These are phyloP conservation scores for Porogramme epimiltina DNA, from an alignment of 1,284 basidiomycete genomes.

Conservation along the genomic window DNA sequence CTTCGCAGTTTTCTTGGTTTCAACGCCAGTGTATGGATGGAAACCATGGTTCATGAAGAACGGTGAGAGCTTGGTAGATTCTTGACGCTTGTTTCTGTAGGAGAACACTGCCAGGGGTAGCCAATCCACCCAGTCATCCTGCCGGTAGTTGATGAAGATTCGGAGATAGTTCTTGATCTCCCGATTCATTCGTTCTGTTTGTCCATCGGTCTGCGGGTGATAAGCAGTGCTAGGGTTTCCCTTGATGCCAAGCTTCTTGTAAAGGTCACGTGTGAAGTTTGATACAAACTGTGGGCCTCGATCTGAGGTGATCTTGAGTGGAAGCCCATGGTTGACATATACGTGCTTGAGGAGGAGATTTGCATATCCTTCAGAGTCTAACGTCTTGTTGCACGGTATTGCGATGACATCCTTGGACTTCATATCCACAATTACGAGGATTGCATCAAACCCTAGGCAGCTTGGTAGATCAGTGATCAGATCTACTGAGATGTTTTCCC, in stretches of 20 bases:
- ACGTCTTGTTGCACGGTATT: constrained; percentile 27
- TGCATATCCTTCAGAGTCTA: constrained; percentile 17
- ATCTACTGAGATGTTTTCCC: constrained; percentile 18
- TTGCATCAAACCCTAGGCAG: constrained; percentile 3
- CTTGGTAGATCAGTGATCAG: constrained; percentile 9
- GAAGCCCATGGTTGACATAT: constrained; percentile 31
- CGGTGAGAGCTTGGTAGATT: background rate
- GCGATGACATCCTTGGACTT: constrained; percentile 13
- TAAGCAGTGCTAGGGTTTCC: constrained; percentile 25
- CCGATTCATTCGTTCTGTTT: constrained; percentile 34
- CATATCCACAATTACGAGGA: constrained; percentile 10
- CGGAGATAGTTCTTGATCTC: constrained; percentile 27
- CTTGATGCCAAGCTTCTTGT: constrained; percentile 7
- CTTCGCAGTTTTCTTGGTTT: background rate
- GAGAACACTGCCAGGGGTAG: background rate
- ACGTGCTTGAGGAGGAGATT: constrained; percentile 13
- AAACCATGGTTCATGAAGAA: background rate
- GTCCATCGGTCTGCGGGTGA: constrained; percentile 33
- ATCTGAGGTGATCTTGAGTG: constrained; percentile 36
- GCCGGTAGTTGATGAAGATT: constrained; percentile 8
- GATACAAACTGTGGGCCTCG: constrained; percentile 37
- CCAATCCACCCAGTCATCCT: constrained; percentile 4
- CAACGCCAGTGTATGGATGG: constrained; percentile 5
- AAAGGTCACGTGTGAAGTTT: constrained; percentile 5
- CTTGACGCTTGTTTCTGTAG: background rate